Conservation (phyloP, 2,329 filamentous ascomycete genomes). For the Fusarium sp. region DNA sequence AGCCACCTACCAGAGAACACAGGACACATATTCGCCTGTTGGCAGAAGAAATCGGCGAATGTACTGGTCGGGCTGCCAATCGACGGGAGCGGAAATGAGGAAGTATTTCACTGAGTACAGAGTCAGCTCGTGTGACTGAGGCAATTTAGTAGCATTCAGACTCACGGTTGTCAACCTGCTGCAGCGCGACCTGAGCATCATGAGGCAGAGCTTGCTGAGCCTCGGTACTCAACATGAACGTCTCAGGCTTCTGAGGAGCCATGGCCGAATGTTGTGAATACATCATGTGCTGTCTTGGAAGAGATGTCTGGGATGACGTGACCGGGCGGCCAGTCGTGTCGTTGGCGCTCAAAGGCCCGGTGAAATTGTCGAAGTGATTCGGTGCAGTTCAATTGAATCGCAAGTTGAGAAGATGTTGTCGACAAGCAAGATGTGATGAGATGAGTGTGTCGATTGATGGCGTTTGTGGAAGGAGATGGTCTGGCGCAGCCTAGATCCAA, state of each 20-base stretch:
- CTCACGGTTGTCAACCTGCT: conserved; percentile 98
- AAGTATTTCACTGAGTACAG: conserved; percentile 90
- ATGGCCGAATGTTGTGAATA: conserved; percentile 88
- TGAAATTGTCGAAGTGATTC: conserved; percentile 22
- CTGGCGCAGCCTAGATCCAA: conserved; percentile 51
- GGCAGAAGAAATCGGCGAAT: conserved; percentile 95
- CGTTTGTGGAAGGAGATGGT: conserved; percentile 30
- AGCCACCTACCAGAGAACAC: conserved; percentile 80
- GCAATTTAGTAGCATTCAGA: conserved; percentile 4
- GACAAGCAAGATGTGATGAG: conserved; percentile 10
- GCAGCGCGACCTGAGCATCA: conserved; percentile 95
- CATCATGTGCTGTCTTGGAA: conserved; percentile 63
- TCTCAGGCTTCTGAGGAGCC: conserved; percentile 97
- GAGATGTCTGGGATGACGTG: conserved; percentile 43
- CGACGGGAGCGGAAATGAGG: conserved; percentile 96
- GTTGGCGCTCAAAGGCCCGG: conserved; percentile 34
- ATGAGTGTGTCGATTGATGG: conserved; percentile 17
- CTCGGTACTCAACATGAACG: conserved; percentile 97
- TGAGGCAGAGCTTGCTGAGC: conserved; percentile 96
- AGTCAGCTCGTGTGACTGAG: conserved; percentile 20
- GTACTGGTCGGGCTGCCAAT: conserved; percentile 97
- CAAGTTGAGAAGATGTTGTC: conserved; percentile 11
- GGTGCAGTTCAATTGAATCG: conserved; percentile 29
- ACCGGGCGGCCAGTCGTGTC: conserved; percentile 42
- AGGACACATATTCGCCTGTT: conserved; percentile 98